Evolutionary conservation across 768 basidiomycete species (phyloP).

Genomic region (Tylopilus intermedius): DNA sequence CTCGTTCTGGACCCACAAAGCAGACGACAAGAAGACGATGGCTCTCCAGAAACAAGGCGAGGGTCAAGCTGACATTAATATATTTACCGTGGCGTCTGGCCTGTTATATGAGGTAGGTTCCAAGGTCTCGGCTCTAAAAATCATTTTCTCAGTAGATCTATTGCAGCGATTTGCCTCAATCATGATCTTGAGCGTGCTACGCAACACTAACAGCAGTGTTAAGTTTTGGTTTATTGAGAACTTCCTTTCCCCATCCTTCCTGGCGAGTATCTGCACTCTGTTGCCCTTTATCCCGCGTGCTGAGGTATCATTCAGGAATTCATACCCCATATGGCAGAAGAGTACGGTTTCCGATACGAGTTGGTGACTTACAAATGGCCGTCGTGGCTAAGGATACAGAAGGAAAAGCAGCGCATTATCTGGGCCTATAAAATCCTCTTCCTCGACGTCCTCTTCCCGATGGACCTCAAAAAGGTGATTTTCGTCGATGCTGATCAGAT

Average conservation of each 20-base stretch:
- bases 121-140: not conserved
- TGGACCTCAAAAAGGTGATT: conserved; percentile 98
- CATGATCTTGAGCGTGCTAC: conserved; percentile 95
- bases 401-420: conserved; percentile 96
- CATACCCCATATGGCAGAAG: conserved; percentile 85
- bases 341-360: conserved; percentile 94
- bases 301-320: conserved; percentile 60
- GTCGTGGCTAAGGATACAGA: conserved; percentile 93
- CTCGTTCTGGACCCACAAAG: conserved; percentile 38
- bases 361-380: conserved; percentile 99
- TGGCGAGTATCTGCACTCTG: conserved; percentile 45
- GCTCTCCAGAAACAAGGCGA: conserved; percentile 24
- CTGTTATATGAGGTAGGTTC: conserved; percentile 84
- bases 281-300: not conserved
- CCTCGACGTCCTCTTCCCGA: conserved; percentile 97
- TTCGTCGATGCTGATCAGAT: conserved; percentile 99
- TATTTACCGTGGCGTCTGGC: conserved; percentile 98
- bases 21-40: conserved; percentile 16
- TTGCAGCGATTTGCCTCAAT: conserved; percentile 90
- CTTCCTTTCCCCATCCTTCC: conserved; percentile 95
- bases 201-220: conserved; percentile 89
- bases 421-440: conserved; percentile 99
- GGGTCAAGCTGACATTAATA: conserved; percentile 88
- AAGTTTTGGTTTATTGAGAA: conserved; percentile 99
- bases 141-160: not conserved